Percentiles rank a stretch among this genome's conserved stretches.
These are phyloP conservation scores for Comarum palustre DNA, from an alignment of 306 rosid genomes.

Conservation along the genomic window DNA sequence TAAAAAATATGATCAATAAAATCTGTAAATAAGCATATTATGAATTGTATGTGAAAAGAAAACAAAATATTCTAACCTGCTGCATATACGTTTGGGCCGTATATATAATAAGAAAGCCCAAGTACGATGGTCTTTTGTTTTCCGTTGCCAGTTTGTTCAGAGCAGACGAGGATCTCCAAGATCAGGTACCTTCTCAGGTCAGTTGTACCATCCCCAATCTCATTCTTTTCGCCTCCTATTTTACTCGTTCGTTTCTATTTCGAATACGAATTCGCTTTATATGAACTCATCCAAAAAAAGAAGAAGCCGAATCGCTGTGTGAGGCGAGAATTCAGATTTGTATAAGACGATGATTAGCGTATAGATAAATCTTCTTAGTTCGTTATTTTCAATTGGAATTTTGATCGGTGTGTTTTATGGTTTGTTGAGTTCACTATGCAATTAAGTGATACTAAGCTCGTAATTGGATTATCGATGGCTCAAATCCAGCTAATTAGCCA, in stretches of 20 bases:
- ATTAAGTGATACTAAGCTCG: neutral
- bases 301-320: neutral
- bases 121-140: too few species aligned
- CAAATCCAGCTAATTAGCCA: neutral
- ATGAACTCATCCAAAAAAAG: neutral
- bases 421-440: neutral
- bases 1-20: too few species aligned
- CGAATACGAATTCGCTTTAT: neutral
- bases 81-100: too few species aligned
- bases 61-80: too few species aligned
- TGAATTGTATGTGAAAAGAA: too few species aligned
- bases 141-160: neutral
- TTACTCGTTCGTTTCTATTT: neutral
- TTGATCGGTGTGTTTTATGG: neutral
- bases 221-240: neutral
- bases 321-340: neutral
- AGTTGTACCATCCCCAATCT: neutral
- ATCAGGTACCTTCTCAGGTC: conserved; percentile 1
- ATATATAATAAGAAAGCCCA: too few species aligned
- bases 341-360: too few species aligned
- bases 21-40: too few species aligned
- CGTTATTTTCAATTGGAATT: neutral
- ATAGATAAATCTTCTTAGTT: neutral
- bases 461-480: neutral
- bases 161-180: neutral